phyloP scores from a whole-genome alignment of 805 yeast genomes.

The Pichia heedii region DNA sequence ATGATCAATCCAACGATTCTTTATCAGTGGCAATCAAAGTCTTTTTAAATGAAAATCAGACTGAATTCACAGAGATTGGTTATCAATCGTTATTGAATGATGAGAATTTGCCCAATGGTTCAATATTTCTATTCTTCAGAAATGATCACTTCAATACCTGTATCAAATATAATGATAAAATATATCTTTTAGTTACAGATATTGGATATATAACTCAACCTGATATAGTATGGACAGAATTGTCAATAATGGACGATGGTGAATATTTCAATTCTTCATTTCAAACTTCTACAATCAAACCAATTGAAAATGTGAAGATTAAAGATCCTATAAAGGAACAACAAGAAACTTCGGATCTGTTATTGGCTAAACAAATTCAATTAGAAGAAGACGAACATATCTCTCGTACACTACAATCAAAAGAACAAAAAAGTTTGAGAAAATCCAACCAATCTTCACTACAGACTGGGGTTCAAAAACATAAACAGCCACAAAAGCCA shows the following conservation, averaged over 20 bases:
- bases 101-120: slow-evolving; percentile 28
- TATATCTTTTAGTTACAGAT: slow-evolving; percentile 70
- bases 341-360: slow-evolving; percentile 14
- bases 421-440: no score
- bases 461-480: background rate
- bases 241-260: slow-evolving; percentile 60
- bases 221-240: slow-evolving; percentile 75
- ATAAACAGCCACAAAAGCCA: background rate
- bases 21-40: slow-evolving; percentile 5
- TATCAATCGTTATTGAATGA: slow-evolving; percentile 25
- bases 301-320: background rate
- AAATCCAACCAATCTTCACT: no score
- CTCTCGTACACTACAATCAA: slow-evolving; percentile 21
- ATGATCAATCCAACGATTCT: slow-evolving; percentile 4
- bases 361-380: slow-evolving; percentile 25
- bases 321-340: background rate
- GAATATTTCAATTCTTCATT: slow-evolving; percentile 38
- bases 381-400: slow-evolving; percentile 25
- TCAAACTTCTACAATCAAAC: background rate
- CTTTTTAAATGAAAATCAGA: slow-evolving; percentile 53
- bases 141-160: slow-evolving; percentile 80
- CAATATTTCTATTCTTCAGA: slow-evolving; percentile 68
- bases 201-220: slow-evolving; percentile 41
- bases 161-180: slow-evolving; percentile 34
- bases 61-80: slow-evolving; percentile 73